phyloP scores from a whole-genome alignment of 176 grass and related monocot genomes.

The Carex parvula region DNA sequence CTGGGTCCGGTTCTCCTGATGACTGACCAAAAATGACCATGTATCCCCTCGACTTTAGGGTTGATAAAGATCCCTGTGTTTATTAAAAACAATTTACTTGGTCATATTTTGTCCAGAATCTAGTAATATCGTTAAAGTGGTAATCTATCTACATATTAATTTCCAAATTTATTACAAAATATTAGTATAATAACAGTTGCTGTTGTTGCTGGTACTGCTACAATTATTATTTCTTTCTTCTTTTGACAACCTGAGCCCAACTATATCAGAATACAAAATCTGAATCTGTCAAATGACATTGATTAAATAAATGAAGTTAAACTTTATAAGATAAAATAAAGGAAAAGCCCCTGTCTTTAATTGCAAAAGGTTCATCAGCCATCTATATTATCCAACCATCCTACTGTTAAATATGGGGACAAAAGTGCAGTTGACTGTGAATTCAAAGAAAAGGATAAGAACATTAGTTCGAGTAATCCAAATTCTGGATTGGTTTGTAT shows the following conservation, averaged over 20 bases:
- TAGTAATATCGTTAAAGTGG: not conserved
- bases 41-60: slow-evolving; percentile 38
- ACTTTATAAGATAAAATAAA: not conserved
- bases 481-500: not conserved
- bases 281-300: not conserved
- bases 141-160: not conserved
- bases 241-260: not conserved
- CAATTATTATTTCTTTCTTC: not conserved
- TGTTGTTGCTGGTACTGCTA: not conserved
- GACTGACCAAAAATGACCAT: slow-evolving; percentile 60
- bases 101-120: not conserved
- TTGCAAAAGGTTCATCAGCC: not conserved
- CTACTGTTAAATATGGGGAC: not conserved
- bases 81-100: not conserved
- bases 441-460: not conserved
- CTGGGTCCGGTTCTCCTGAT: slow-evolving; percentile 47
- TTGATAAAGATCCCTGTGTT: slow-evolving; percentile 43
- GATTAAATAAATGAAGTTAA: not conserved
- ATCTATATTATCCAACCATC: not conserved
- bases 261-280: not conserved
- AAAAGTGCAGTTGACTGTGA: not conserved
- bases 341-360: not conserved
- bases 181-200: not conserved
- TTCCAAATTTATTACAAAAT: not conserved
- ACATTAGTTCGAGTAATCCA: not conserved